These are phyloP conservation scores for Pleurostoma richardsiae DNA, from an alignment of 2,329 filamentous ascomycete genomes.

Conservation along the genomic window DNA sequence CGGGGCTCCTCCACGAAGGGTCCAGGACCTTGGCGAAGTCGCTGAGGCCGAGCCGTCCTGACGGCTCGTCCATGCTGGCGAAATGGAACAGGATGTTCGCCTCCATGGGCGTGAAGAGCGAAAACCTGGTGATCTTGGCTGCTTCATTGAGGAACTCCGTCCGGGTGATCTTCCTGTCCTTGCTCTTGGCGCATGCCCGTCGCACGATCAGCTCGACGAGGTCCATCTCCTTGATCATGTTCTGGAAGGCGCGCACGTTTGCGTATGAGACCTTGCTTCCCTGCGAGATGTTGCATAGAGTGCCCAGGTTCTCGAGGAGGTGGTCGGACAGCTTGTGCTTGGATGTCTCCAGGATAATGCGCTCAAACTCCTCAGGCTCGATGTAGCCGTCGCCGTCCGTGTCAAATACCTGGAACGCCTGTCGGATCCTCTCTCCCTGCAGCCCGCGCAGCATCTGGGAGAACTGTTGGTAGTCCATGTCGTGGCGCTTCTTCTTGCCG, in stretches of 20 bases:
- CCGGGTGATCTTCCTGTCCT: slow-evolving; percentile 88
- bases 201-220: slow-evolving; percentile 90
- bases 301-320: slow-evolving; percentile 82
- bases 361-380: slow-evolving; percentile 90
- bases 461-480: slow-evolving; percentile 94
- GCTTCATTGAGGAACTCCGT: slow-evolving; percentile 94
- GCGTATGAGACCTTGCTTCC: slow-evolving; percentile 95
- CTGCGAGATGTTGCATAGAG: slow-evolving; percentile 88
- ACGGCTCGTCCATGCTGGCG: slow-evolving; percentile 84
- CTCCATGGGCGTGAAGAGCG: slow-evolving; percentile 96
- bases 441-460: slow-evolving; percentile 95
- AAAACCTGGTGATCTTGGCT: slow-evolving; percentile 85
- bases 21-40: slow-evolving; percentile 97
- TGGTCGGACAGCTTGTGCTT: slow-evolving; percentile 97
- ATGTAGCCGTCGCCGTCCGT: slow-evolving; percentile 92
- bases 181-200: slow-evolving; percentile 76
- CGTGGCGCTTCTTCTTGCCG: slow-evolving; percentile 78
- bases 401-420: slow-evolving; percentile 91
- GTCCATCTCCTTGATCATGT: slow-evolving; percentile 97
- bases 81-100: slow-evolving; percentile 99
- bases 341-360: slow-evolving; percentile 89
- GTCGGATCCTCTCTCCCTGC: slow-evolving; percentile 91
- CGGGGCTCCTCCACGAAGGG: slow-evolving; percentile 75
- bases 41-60: slow-evolving; percentile 71
- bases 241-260: slow-evolving; percentile 96